A percentile compares a stretch with the other conserved stretches of the same genome.
These are phyloP conservation scores for Lyophyllum atratum DNA, from an alignment of 768 basidiomycete genomes.

Conservation along the genomic window DNA sequence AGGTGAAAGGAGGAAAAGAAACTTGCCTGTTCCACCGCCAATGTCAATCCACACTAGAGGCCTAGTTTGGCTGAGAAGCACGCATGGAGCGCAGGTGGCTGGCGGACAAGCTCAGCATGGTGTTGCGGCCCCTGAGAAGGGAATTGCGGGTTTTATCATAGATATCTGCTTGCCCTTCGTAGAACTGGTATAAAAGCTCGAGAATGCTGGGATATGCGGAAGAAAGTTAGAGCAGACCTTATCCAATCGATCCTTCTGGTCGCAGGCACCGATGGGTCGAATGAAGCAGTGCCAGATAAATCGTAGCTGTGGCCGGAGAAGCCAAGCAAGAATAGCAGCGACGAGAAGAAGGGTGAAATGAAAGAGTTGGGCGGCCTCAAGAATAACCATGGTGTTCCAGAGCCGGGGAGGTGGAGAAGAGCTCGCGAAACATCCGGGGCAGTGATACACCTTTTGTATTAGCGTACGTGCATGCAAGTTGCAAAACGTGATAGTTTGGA, in stretches of 20 bases:
- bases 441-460: slow-evolving; percentile 13
- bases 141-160: slow-evolving; percentile 68
- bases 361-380: slow-evolving; percentile 5
- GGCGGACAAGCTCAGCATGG: slow-evolving; percentile 70
- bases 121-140: slow-evolving; percentile 68
- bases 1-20: not conserved
- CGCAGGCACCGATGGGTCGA: slow-evolving; percentile 37
- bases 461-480: not conserved
- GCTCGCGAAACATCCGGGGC: not conserved
- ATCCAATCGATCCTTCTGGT: slow-evolving; percentile 46
- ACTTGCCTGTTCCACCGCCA: slow-evolving; percentile 68
- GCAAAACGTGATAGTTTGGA: slow-evolving; percentile 18
- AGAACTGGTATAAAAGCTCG: slow-evolving; percentile 43
- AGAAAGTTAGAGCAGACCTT: slow-evolving; percentile 29
- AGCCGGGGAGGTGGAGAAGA: not conserved
- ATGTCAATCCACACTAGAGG: slow-evolving; percentile 77
- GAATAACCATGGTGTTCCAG: not conserved
- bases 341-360: slow-evolving; percentile 9
- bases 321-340: slow-evolving; percentile 12
- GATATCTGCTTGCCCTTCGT: slow-evolving; percentile 67
- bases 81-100: slow-evolving; percentile 57
- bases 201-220: not conserved
- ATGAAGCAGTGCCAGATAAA: slow-evolving; percentile 56
- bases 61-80: slow-evolving; percentile 36
- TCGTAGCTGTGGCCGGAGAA: slow-evolving; percentile 41